phyloP scores from a whole-genome alignment of 768 basidiomycete genomes.

The Amanita exitialis region DNA sequence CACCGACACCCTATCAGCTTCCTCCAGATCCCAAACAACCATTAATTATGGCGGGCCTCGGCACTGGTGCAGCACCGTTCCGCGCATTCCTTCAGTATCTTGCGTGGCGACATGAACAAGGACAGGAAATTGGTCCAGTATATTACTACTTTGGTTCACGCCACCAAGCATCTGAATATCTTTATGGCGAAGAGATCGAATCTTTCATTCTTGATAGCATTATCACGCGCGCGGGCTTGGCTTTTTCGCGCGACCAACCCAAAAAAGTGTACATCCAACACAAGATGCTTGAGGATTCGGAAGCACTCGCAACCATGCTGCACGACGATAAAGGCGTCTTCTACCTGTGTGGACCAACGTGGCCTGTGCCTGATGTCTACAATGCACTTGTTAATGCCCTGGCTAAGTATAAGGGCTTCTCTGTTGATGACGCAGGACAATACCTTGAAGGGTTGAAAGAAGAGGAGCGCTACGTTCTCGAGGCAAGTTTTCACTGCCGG shows the following conservation, averaged over 20 bases:
- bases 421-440: slow-evolving; percentile 56
- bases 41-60: slow-evolving; percentile 96
- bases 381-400: slow-evolving; percentile 84
- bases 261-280: slow-evolving; percentile 98
- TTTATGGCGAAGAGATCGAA: slow-evolving; percentile 95
- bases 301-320: slow-evolving; percentile 65
- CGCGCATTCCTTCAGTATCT: slow-evolving; percentile 97
- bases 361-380: slow-evolving; percentile 99
- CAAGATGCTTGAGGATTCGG: slow-evolving; percentile 91
- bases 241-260: slow-evolving; percentile 90
- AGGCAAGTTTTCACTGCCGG: slow-evolving; percentile 39
- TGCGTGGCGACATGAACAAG: slow-evolving; percentile 68
- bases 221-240: slow-evolving; percentile 85
- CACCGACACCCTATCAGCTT: slow-evolving; percentile 35
- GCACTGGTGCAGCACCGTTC: slow-evolving; percentile 98
- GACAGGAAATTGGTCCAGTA: slow-evolving; percentile 78
- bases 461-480: slow-evolving; percentile 94
- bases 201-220: slow-evolving; percentile 80
- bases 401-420: slow-evolving; percentile 57
- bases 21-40: slow-evolving; percentile 81
- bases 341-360: slow-evolving; percentile 96
- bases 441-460: slow-evolving; percentile 89
- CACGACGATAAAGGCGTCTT: slow-evolving; percentile 72
- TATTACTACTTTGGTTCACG: slow-evolving; percentile 99
- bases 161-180: slow-evolving; percentile 89